These are phyloP conservation scores for Leccinum subtestaceum DNA, from an alignment of 768 basidiomycete genomes.

Conservation along the genomic window DNA sequence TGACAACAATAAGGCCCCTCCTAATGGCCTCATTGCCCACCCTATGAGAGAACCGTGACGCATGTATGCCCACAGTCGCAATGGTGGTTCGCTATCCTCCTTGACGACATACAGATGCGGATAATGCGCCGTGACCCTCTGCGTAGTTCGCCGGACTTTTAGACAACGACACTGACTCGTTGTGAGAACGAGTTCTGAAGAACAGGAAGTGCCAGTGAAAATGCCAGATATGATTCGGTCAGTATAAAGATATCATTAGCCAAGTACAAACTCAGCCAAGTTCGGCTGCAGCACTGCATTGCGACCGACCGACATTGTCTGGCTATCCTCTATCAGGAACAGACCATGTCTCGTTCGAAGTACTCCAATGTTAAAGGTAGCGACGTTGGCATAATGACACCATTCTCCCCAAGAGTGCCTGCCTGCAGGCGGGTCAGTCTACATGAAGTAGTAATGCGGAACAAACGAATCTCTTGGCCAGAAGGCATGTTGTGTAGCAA, in stretches of 20 bases:
- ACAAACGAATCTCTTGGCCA: slow-evolving; percentile 51
- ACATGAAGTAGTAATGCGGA: background rate
- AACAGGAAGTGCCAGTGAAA: no score
- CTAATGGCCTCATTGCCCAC: no score
- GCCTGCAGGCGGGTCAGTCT: slow-evolving; percentile 45
- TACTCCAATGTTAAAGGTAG: slow-evolving; percentile 80
- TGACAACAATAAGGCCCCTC: no score
- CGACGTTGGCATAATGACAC: slow-evolving; percentile 77
- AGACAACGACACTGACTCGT: slow-evolving; percentile 87
- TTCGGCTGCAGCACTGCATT: slow-evolving; percentile 87
- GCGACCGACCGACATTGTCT: slow-evolving; percentile 75
- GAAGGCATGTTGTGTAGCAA: slow-evolving; percentile 94
- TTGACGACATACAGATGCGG: no score
- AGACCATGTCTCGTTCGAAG: slow-evolving; percentile 87
- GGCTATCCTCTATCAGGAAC: slow-evolving; percentile 95
- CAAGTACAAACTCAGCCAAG: slow-evolving; percentile 39
- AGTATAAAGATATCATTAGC: slow-evolving; percentile 29
- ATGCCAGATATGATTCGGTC: no score
- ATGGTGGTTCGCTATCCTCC: background rate
- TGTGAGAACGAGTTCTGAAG: slow-evolving; percentile 64
- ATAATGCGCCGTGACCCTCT: no score
- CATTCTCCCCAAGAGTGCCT: slow-evolving; percentile 63
- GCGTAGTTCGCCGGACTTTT: slow-evolving; percentile 66
- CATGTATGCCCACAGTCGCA: background rate
- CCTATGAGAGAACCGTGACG: no score